Base-by-base conservation (phyloP, 352 stramenopile species). In the Globisporangium nunn region DNA sequence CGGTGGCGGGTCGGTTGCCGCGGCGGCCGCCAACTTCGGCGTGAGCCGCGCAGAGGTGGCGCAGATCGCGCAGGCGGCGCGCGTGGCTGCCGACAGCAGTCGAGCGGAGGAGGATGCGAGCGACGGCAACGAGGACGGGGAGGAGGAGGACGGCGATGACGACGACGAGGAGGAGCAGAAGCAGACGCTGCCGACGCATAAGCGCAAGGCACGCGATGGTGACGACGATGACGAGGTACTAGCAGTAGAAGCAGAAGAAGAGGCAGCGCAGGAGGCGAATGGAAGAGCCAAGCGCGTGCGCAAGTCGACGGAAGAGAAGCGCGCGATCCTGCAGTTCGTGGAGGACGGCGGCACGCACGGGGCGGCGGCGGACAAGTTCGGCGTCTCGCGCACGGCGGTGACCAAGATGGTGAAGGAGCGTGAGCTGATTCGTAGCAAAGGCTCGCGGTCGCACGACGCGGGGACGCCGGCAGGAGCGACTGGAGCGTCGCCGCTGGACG, bases 371-470 rank as follows among this genome's bases (percentile, higher is more conserved):
- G 71, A 79, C 35, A 75, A 78, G 63, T 87, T 84, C 54, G 75
- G 73, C 15, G 60, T 87, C 40, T 85, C 77, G 6, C 64, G 74
- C 17, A 70, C 74, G 1, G 74, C 72, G 0, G 74, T 87, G 44
- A 82, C 74, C 30, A 87, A 83, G 57, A 74, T 83, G 55, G 67
- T 85, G 10, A 85, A 87, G 56, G 74, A 84, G 52, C 62, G 63
- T n/a, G 71, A 78, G 15, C 43, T 61, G 4, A 79, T 77, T 49
- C 63, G 60, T 35, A 52, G 49, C 29, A 58, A 54, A n/a, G 56
- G 47, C 8, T 30, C 50, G 33, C 43, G n/a, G 0, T 23, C 31
- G 14, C 55, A 45, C 40, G 33, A 30, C 6, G 23, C 7, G 8
- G 29, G 15, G 5, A 23, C 49, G 49, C 2, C 60, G 51, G 39